These are phyloP conservation scores for Stygiomarasmius scandens DNA, from an alignment of 1,284 basidiomycete genomes.

Conservation along the genomic window DNA sequence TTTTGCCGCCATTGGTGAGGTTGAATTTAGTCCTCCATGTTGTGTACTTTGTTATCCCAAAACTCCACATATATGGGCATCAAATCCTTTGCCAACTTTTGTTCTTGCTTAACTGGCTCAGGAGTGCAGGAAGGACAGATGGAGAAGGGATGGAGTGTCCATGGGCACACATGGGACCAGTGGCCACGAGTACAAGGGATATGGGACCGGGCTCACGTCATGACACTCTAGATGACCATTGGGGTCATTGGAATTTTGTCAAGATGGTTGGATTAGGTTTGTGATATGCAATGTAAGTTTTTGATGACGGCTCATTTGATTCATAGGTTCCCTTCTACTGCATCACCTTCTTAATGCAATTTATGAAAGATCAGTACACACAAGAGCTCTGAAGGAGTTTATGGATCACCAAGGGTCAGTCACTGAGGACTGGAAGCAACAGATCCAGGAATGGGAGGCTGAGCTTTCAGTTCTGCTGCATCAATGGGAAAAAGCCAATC, in stretches of 20 bases:
- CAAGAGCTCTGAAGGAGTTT: background rate
- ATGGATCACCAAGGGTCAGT: background rate
- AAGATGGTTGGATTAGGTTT: conserved; percentile 21
- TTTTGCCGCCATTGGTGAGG: conserved; percentile 14
- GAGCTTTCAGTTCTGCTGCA: conserved; percentile 6
- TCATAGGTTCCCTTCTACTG: background rate
- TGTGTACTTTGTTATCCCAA: no score
- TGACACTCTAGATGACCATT: no score
- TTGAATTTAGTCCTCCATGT: background rate
- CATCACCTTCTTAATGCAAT: background rate
- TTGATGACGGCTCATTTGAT: background rate
- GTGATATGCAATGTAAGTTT: background rate
- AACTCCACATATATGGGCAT: no score
- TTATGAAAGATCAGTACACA: background rate
- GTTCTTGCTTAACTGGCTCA: conserved; percentile 24
- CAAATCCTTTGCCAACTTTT: no score
- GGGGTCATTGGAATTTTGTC: conserved; percentile 31
- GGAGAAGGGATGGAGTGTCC: conserved; percentile 27
- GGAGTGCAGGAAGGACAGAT: conserved; percentile 19
- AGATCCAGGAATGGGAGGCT: conserved; percentile 27
- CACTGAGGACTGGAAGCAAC: conserved; percentile 19
- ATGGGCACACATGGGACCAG: conserved; percentile 24
- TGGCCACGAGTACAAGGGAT: no score
- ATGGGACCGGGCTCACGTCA: no score
- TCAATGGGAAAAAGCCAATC: conserved; percentile 18